phyloP scores from a whole-genome alignment of 2,329 filamentous ascomycete species.

The Hortaea werneckii region DNA sequence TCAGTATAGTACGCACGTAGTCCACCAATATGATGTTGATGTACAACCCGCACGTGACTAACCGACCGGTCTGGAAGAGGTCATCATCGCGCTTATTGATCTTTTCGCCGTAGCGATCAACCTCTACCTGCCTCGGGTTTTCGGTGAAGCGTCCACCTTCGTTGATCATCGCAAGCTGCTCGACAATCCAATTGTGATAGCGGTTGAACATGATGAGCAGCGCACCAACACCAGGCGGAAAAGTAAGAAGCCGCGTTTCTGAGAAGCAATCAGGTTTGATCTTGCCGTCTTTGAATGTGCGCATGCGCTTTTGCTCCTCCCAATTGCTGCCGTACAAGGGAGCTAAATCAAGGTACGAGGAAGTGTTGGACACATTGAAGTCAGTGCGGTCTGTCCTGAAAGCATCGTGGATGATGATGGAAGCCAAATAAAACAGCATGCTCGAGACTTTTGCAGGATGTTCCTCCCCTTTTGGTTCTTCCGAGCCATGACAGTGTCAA shows the following conservation, averaged over 20 bases:
- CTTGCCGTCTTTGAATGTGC: slow-evolving; percentile 55
- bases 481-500: slow-evolving; percentile 57
- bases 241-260: slow-evolving; percentile 53
- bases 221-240: slow-evolving; percentile 59
- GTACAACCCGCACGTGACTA: slow-evolving; percentile 44
- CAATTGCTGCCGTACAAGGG: slow-evolving; percentile 65
- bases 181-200: slow-evolving; percentile 80
- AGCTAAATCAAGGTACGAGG: slow-evolving; percentile 64
- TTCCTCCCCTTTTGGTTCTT: slow-evolving; percentile 43
- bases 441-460: slow-evolving; percentile 66
- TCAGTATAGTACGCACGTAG: slow-evolving; percentile 44
- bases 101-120: slow-evolving; percentile 24
- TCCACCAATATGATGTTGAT: slow-evolving; percentile 45
- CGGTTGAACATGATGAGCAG: slow-evolving; percentile 58
- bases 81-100: slow-evolving; percentile 34
- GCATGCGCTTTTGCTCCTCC: slow-evolving; percentile 54
- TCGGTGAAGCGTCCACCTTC: slow-evolving; percentile 68
- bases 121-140: slow-evolving; percentile 43
- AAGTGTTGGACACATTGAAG: slow-evolving; percentile 54
- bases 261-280: slow-evolving; percentile 63
- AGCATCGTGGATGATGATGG: slow-evolving; percentile 53
- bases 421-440: slow-evolving; percentile 64
- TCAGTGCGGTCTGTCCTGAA: slow-evolving; percentile 57
- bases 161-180: slow-evolving; percentile 74
- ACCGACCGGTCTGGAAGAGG: slow-evolving; percentile 42